Base-by-base conservation (phyloP, 2,329 filamentous ascomycete genomes). In the Hypoxylon sp. region DNA sequence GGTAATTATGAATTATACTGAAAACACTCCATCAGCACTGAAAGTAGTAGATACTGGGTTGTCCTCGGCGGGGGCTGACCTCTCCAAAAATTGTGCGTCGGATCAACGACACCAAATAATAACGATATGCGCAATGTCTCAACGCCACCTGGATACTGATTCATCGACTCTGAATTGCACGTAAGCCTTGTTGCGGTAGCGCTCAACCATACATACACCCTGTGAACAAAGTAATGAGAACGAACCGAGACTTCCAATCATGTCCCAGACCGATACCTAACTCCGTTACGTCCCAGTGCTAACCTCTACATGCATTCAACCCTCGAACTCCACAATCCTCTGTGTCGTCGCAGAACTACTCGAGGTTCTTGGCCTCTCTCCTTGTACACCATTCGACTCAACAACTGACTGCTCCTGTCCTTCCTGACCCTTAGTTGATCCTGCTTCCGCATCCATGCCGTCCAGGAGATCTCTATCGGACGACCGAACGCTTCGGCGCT, bases 401-500 rank as follows among this genome's bases (percentile, higher is more conserved):
- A 76, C 63, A 64, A 67, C 70, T 54, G 61, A 71, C 63, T 63
- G 70, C 38, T 71, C 68, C 67, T 73, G 66, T 72, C 74, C 74
- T 70, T 75, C 74, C 56, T 75, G 73, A 36, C 73, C 75, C 64
- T 74, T 75, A 8, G 70, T 56, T 16, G 79, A 86, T 11, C 86
- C 86, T 0, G 91, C 89, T 69, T 88, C 87, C 1, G 89, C 91
- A 75, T 95, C 92, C 1, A 89, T 90, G 0, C 91, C 92, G 70
- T 91, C 90, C 12, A 94, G 78, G 12, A 94, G 78, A 75, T 93
- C 91, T 55, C 88, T 81, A 76, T 93, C 91, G 50, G 86, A 85
- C 57, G 87, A 89, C 67, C 86, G 83, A 18, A 91, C 89, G 54
- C 87, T 87, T 63, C 89, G 83, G 22, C 87, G 82, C 73, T 91